These are phyloP conservation scores for barrel medic (Medicago truncatula) DNA, from an alignment of 306 rosid genomes.

Conservation along the genomic window MtrunA17r5.0-ANR NC_053042.1:26804501-26805000, in stretches of 20 bases:
- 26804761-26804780: slow-evolving; percentile 2
- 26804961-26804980: too few relatives aligned
- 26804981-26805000: not conserved
- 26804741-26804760: not conserved
- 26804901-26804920: too few relatives aligned
- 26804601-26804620: slow-evolving; percentile 16
- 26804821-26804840: slow-evolving; percentile 12
- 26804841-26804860: not conserved
- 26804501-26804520: slow-evolving; percentile 74
- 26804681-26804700: not conserved
- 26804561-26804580: slow-evolving; percentile 95
- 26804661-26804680: slow-evolving; percentile 23
- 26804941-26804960: too few relatives aligned
- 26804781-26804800: not conserved
- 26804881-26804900: too few relatives aligned
- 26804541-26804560: slow-evolving; percentile 82
- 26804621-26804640: slow-evolving; percentile 29
- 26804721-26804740: slow-evolving; percentile 12
- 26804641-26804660: slow-evolving; percentile 1
- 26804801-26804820: slow-evolving; percentile 7
- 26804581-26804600: slow-evolving; percentile 71
- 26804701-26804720: not conserved
- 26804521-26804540: slow-evolving; percentile 85
- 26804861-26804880: not conserved
- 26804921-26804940: not conserved